Evolutionary conservation across 768 basidiomycete genomes (phyloP).

Genomic region (Kwoniella bestiolae): DNA sequence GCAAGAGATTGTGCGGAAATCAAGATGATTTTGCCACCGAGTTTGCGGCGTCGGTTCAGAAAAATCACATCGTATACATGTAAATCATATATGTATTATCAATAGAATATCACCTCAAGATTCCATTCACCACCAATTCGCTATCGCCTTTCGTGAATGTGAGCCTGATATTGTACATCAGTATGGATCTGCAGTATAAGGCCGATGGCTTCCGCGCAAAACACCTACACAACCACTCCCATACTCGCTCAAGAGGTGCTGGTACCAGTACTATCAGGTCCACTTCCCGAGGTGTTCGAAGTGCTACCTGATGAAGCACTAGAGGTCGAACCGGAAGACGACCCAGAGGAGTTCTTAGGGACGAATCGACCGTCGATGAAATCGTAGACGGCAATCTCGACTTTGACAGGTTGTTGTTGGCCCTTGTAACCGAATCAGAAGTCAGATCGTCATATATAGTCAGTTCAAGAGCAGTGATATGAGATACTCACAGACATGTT

Average conservation of each 20-base stretch:
- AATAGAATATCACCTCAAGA: too few species aligned
- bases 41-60: too few species aligned
- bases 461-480: not conserved
- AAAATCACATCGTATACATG: too few species aligned
- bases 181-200: not conserved
- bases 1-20: too few species aligned
- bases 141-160: too few species aligned
- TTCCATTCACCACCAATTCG: too few species aligned
- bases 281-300: not conserved
- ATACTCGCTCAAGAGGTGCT: not conserved
- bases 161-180: too few species aligned
- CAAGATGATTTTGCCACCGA: too few species aligned
- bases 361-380: conserved; percentile 5
- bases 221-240: not conserved
- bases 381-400: not conserved
- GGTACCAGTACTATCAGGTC: not conserved
- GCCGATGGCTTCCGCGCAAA: not conserved
- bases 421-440: not conserved
- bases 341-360: not conserved
- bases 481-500: not conserved
- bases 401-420: not conserved
- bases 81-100: too few species aligned
- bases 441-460: not conserved
- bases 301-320: not conserved
- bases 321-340: not conserved